Evolutionary conservation across 495 filamentous ascomycete species (phyloP), one percentile per base, ranked within the genome.

Genomic region (Annulohypoxylon stygium): DNA sequence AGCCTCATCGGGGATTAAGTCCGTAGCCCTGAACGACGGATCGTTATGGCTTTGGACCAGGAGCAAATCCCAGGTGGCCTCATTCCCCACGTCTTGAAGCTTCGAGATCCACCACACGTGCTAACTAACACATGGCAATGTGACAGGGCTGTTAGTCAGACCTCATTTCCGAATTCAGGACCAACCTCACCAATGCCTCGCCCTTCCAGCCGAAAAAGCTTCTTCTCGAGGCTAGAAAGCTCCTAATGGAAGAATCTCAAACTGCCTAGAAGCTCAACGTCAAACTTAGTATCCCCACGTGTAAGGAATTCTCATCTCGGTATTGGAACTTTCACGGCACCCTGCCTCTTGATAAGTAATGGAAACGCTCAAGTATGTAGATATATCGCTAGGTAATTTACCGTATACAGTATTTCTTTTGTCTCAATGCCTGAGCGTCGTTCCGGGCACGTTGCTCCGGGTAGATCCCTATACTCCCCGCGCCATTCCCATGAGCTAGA

Each of bases 131-230:
- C 72, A 71, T 75, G 72, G 67, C 63, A 71, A 63, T 50, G 53
- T 70, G 58, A 59, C 72, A 75, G 60, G 72, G 67, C 72, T 75
- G 34, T 14, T 67, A 61, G 67, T 55, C 58, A 54, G 63, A 68
- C 59, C 53, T 75, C 72, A 71, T 71, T 55, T 75, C 72, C 67
- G 72, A 14, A 48, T 25, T 67, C 63, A 71, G 72, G 67, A 71
- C 55, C 62, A 75, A 59, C 53, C 16, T 57, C 50, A 33, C 34
- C 65, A 43, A 43, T 58, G 43, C 39, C 53, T 66, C 16, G n/a
- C 3, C 58, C 37, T 65, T 11, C 20, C 26, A 51, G 11, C 48
- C 45, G 34, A 54, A 18, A 63, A 63, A 71, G 71, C 62, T 70
- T 60, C 57, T 61, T 50, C 11, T 30, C 25, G n/a, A 34, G 55